Percentiles rank a stretch among this genome's conserved stretches.
phyloP scores from a whole-genome alignment of 345 rosid species.

The Aquilaria malaccensis region DNA sequence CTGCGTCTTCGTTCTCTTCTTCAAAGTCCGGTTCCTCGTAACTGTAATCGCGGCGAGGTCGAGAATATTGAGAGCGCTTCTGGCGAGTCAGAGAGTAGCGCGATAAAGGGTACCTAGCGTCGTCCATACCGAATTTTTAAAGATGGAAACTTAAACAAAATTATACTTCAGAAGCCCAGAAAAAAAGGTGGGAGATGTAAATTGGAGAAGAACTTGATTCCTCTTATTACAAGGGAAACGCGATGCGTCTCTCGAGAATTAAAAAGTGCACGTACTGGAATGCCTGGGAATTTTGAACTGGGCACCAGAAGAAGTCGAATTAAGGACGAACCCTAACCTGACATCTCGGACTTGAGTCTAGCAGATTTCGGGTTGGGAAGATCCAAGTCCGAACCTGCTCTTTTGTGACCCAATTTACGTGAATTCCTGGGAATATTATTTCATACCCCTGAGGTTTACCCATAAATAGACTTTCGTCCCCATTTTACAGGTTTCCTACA shows the following conservation, averaged over 20 bases:
- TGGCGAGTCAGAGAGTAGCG: constrained; percentile 43
- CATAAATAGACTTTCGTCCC: background rate
- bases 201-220: background rate
- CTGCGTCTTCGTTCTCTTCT: constrained; percentile 16
- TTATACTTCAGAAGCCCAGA: background rate
- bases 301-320: background rate
- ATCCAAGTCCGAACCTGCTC: background rate
- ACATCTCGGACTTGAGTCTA: constrained; percentile 7
- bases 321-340: constrained; percentile 4
- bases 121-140: constrained; percentile 28
- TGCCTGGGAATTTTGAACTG: too few species aligned
- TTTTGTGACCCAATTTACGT: background rate
- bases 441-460: too few species aligned
- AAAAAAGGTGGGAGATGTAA: background rate
- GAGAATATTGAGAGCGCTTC: constrained; percentile 35
- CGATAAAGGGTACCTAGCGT: constrained; percentile 54
- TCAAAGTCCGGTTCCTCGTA: constrained; percentile 3
- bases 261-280: too few species aligned
- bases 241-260: too few species aligned
- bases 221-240: too few species aligned
- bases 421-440: too few species aligned
- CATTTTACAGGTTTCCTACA: background rate
- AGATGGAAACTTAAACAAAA: too few species aligned
- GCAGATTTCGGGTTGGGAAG: constrained; percentile 2
- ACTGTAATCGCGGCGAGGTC: constrained; percentile 6